Evolutionary conservation across 1,284 basidiomycete species (phyloP).

Genomic region (Singerocomus rubriflavus): DNA sequence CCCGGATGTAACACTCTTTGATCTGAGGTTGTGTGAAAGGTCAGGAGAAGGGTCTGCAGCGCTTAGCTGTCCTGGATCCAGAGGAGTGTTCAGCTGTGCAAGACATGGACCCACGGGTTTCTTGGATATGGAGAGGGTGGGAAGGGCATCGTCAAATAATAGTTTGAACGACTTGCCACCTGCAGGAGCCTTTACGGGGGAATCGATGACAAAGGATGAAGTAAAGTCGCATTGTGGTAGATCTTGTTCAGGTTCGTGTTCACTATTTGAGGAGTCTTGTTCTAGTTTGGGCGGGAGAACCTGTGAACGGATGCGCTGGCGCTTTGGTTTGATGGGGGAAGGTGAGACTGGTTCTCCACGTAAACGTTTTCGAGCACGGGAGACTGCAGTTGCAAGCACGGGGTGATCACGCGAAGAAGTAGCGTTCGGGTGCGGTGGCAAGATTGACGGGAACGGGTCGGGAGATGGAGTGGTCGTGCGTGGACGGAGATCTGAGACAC

Average conservation of each 20-base stretch:
- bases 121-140: slow-evolving; percentile 25
- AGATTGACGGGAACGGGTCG: slow-evolving; percentile 37
- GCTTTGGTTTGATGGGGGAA: slow-evolving; percentile 72
- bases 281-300: slow-evolving; percentile 30
- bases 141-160: slow-evolving; percentile 58
- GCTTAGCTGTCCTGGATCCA: neutral
- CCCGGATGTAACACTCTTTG: slow-evolving; percentile 3
- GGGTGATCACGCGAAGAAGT: slow-evolving; percentile 22
- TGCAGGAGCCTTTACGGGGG: slow-evolving; percentile 60
- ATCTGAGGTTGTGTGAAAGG: neutral
- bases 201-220: slow-evolving; percentile 59
- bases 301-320: slow-evolving; percentile 44
- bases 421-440: slow-evolving; percentile 23
- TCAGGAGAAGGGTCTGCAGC: slow-evolving; percentile 2
- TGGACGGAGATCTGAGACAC: slow-evolving; percentile 29
- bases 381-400: slow-evolving; percentile 44
- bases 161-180: slow-evolving; percentile 59
- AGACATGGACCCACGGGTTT: slow-evolving; percentile 4
- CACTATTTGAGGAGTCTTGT: slow-evolving; percentile 34
- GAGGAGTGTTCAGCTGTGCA: neutral
- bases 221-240: slow-evolving; percentile 32
- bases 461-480: slow-evolving; percentile 36
- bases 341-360: slow-evolving; percentile 78
- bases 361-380: slow-evolving; percentile 71
- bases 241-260: slow-evolving; percentile 38